Evolutionary conservation across 1,139 yeast genomes (phyloP), one percentile per base, ranked within the genome.

Genomic region (Yamadazyma triangularis): DNA sequence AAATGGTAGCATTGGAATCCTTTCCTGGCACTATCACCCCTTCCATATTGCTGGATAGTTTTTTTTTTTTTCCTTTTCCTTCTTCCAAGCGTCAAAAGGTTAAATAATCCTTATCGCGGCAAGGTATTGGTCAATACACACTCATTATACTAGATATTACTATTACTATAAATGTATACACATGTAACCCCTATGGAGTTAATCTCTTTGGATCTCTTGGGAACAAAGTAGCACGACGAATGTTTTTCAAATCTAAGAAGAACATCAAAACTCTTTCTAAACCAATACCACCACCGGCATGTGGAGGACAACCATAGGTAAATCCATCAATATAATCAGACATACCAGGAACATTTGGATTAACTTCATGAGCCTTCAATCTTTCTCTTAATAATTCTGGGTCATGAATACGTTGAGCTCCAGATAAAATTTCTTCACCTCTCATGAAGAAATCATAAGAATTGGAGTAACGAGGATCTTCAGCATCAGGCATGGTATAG

Each of bases 231-330:
- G 99, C 96, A 58, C 97, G 84, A 65, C 99, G 86, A 50, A 91
- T 91, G 66, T 91, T 93, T 70, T 88, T 89, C 69, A 91, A 73
- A 55, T 87, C 98, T 58, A 91, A 75, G 79, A 76, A 91, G 77
- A 91, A 91, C 97, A 91, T 91, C 44, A 91, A 88, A 25, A 91
- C 98, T 70, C 99, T 86, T 68, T 91, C 99, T 46, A 91, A 70
- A 50, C 99, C 99, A 58, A 91, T 91, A 64, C 99, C 99, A 67
- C 98, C 99, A 59, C 99, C 99, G 15, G 96, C 99, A 51, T 91
- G 99, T 30, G 99, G 98, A 44, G 96, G 81, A 72, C 96, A 91
- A 13, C 97, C 99, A 56, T 83, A 89, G 28, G 76, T 68, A 70
- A 93, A 91, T 13, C 96, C 94, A 43, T 89, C 89, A 40, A 87